Conservation (phyloP, 257 asterid genomes). For the Knoxia roxburghii region DNA sequence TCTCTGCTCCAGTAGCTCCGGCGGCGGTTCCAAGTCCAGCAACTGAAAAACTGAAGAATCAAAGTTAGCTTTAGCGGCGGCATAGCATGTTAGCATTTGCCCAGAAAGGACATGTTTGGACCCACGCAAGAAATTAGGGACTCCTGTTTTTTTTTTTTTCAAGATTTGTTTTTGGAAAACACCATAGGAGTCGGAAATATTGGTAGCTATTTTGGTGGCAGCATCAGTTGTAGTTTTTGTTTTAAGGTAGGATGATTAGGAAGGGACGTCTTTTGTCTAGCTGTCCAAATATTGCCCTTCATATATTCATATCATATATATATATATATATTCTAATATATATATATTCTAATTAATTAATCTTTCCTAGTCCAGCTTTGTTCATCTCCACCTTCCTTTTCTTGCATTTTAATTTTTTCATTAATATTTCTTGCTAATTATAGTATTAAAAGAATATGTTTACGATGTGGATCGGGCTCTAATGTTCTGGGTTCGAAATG, state of each 20-base stretch:
- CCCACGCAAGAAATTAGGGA: conserved; percentile 3
- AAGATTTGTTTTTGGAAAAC: background rate
- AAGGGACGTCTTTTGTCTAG: background rate
- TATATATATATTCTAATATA: conserved; percentile 2
- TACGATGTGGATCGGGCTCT: no score
- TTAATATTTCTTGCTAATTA: no score
- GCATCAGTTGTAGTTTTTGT: conserved; percentile 10
- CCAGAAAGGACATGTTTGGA: background rate
- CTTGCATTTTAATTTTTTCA: no score
- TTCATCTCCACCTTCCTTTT: no score
- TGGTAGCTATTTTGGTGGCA: conserved; percentile 11
- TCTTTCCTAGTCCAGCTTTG: no score
- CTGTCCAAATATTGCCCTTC: background rate
- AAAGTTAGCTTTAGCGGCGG: no score
- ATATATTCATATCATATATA: no score
- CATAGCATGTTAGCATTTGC: no score
- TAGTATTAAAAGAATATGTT: no score
- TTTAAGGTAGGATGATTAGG: conserved; percentile 5
- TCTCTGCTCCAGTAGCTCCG: conserved; percentile 22
- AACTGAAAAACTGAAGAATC: conserved; percentile 28
- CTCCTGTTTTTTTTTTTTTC: background rate
- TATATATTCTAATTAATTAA: no score
- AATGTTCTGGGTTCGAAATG: no score
- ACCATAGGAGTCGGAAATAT: conserved; percentile 1
- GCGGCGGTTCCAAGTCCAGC: conserved; percentile 31